phyloP scores from a whole-genome alignment of 2,329 filamentous ascomycete species.

The Colletotrichum simmondsii region DNA sequence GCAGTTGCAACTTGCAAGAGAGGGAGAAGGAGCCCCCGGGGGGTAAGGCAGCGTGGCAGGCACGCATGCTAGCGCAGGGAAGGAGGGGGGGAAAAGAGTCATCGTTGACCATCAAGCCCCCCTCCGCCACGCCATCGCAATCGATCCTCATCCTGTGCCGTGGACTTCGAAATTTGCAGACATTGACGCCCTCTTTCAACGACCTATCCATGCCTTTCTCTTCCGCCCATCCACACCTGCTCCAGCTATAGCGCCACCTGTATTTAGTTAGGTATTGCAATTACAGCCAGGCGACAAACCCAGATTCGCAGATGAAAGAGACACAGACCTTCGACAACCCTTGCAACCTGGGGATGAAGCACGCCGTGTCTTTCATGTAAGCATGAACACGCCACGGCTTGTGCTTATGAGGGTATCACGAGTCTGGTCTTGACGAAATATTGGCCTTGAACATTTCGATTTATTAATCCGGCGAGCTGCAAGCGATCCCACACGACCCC shows the following conservation, averaged over 20 bases:
- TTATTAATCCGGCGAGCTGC: slow-evolving; percentile 3
- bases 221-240: slow-evolving; percentile 4
- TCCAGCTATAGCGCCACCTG: slow-evolving; percentile 1
- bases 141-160: background rate
- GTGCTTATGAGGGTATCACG: slow-evolving; percentile 30
- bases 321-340: background rate
- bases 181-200: background rate
- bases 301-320: background rate
- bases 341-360: background rate
- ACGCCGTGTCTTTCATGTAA: slow-evolving; percentile 4
- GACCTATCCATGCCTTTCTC: background rate
- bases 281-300: background rate
- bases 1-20: background rate
- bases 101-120: background rate
- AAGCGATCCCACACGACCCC: background rate
- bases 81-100: slow-evolving; percentile 1
- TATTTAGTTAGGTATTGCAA: background rate
- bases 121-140: slow-evolving; percentile 17
- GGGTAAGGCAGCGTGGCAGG: background rate
- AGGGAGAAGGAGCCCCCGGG: background rate
- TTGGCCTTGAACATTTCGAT: background rate
- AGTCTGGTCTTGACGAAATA: background rate
- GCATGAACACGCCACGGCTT: slow-evolving; percentile 4
- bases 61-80: too few relatives aligned
- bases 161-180: background rate